Percentiles rank a stretch among this genome's conserved stretches.
phyloP scores from a whole-genome alignment of 805 yeast genomes.

The Metschnikowia kunwiensis region DNA sequence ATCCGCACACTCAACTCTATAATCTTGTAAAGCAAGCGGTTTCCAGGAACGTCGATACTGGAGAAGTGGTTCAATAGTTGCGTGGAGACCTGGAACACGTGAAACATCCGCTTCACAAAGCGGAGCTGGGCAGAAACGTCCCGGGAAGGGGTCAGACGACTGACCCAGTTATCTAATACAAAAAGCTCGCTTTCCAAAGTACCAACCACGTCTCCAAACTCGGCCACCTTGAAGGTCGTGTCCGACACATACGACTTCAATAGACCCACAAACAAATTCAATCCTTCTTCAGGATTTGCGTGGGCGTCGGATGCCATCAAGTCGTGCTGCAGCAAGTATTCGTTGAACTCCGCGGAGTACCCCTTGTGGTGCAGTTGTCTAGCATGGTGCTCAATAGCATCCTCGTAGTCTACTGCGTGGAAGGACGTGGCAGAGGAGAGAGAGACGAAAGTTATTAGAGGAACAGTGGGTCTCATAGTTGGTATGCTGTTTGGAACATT shows the following conservation, averaged over 20 bases:
- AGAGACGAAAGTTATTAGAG: not conserved
- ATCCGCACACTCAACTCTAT: slow-evolving; percentile 1
- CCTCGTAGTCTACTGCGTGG: slow-evolving; percentile 1
- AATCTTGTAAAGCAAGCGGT: slow-evolving; percentile 3
- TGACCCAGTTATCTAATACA: not conserved
- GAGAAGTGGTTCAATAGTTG: not conserved
- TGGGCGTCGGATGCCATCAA: not conserved
- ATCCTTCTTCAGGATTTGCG: not conserved
- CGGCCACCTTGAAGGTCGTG: not conserved
- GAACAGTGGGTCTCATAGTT: too few species aligned
- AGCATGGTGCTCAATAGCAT: not conserved
- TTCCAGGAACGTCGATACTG: slow-evolving; percentile 1
- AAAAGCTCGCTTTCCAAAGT: not conserved
- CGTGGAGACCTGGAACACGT: not conserved
- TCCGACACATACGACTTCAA: slow-evolving; percentile 1
- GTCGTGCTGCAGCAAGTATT: too few species aligned
- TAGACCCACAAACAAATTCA: not conserved
- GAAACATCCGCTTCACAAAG: not conserved
- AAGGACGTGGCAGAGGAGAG: not conserved
- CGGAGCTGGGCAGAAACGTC: not conserved
- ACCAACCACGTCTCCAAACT: not conserved
- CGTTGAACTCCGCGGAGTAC: too few species aligned
- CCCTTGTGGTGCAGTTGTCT: too few species aligned
- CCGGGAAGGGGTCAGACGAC: not conserved
- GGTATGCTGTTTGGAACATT: too few species aligned